Base-by-base conservation (phyloP, 2,329 filamentous ascomycete species). In the Boeremia exigua region DNA sequence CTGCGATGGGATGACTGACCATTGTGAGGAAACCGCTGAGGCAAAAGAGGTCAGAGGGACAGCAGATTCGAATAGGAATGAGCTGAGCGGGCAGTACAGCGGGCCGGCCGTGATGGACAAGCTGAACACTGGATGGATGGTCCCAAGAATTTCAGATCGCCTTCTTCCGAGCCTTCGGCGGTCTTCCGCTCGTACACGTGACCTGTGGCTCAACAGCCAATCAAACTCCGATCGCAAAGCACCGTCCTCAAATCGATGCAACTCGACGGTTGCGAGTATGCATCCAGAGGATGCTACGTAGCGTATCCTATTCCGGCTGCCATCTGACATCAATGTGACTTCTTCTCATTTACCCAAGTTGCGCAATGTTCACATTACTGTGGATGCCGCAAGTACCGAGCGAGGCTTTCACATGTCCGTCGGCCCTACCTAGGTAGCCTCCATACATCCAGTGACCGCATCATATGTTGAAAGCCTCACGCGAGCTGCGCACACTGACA, bases 201-300 rank as follows among this genome's bases (percentile, higher is more conserved):
- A 68, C 48, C 19, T 9, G 19, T 39, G 23, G 1, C n/a, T 15
- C 15, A 29, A 17, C 52, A 58, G 44, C 71, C 70, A 74, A 73
- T 74, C 67, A 71, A 27, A 49, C 45, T 40, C 38, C 66, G 69
- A 73, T 66, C 71, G 71, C 71, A 72, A 65, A 66, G 54, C 39
- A 55, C 46, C 11, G 9, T 43, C 44, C 27, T 42, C n/a, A 15
- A 17, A 32, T 15, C 34, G 36, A 33, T 9, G 14, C 46, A 37
- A 17, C 15, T 17, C n/a, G 17, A 33, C 8, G 7, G 30, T 12
- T 27, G 28, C 15, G 40, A 27, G 14, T 9, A 19, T 39, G n/a
- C 4, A 23, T 4, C 29, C 19, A 19, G 23, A 29, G 19, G 6
- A 11, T 23, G 12, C 25, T 28, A 29, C 10, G n/a, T 9, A 29